These are phyloP conservation scores for Sugiyamaella qingdaonensis DNA, from an alignment of 805 yeast species.

Conservation along the genomic window DNA sequence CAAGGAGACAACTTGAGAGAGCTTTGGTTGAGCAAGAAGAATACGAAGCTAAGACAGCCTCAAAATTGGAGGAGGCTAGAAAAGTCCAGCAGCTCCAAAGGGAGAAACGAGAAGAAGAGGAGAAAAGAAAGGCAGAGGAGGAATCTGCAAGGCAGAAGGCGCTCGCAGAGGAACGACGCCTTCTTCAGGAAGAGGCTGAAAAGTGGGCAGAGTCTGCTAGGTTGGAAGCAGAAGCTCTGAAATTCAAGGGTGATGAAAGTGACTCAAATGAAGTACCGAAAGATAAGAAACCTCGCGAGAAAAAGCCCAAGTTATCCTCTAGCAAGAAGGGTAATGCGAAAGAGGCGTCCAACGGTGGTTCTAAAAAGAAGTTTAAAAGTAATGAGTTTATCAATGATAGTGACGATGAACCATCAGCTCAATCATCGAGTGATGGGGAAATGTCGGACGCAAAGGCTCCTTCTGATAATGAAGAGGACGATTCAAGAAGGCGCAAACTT, in stretches of 20 bases:
- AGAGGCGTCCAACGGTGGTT: slow-evolving; percentile 17
- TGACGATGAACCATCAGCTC: slow-evolving; percentile 36
- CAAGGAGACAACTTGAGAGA: slow-evolving; percentile 65
- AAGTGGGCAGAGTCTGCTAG: slow-evolving; percentile 35
- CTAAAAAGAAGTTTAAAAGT: slow-evolving; percentile 27
- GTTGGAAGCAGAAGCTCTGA: slow-evolving; percentile 35
- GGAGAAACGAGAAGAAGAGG: slow-evolving; percentile 37
- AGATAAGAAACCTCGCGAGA: slow-evolving; percentile 6
- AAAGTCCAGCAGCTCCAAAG: slow-evolving; percentile 57
- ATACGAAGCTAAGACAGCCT: slow-evolving; percentile 53
- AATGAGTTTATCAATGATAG: slow-evolving; percentile 37
- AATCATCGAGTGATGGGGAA: slow-evolving; percentile 33
- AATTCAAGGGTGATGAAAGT: slow-evolving; percentile 17
- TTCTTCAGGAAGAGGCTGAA: slow-evolving; percentile 31
- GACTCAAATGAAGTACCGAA: slow-evolving; percentile 9
- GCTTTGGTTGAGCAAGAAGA: slow-evolving; percentile 68
- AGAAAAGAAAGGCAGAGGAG: slow-evolving; percentile 26
- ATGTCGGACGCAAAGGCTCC: slow-evolving; percentile 30
- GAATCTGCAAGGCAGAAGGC: slow-evolving; percentile 24
- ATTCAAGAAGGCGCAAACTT: slow-evolving; percentile 20
- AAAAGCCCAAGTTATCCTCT: not conserved
- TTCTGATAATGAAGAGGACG: slow-evolving; percentile 26
- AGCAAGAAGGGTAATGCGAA: slow-evolving; percentile 13
- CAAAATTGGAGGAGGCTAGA: slow-evolving; percentile 70
- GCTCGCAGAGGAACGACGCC: slow-evolving; percentile 31